Percentiles rank a stretch among this genome's conserved stretches.
phyloP scores from a whole-genome alignment of 306 rosid genomes.

The cucumber (Cucumis sativus) region Cucumber_9930_V3 NC_026655.2:4936001-4936500 shows the following conservation, averaged over 20 bases:
- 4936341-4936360: conserved; percentile 59
- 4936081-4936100: not conserved
- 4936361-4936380: conserved; percentile 66
- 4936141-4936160: not conserved
- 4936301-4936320: not conserved
- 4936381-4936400: conserved; percentile 40
- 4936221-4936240: conserved; percentile 54
- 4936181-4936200: conserved; percentile 38
- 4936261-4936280: not conserved
- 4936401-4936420: conserved; percentile 19
- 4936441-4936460: conserved; percentile 10
- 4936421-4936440: conserved; percentile 18
- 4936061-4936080: not conserved
- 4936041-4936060: not conserved
- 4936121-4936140: not conserved
- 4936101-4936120: not conserved
- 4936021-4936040: not conserved
- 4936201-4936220: conserved; percentile 31
- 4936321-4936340: conserved; percentile 58
- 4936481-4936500: not conserved
- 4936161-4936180: not conserved
- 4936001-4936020: not conserved
- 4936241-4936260: conserved; percentile 10
- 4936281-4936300: not conserved
- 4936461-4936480: not conserved